Evolutionary conservation across 108 stramenopile species (phyloP).

Genomic region (Nitzschia inconspicua): DNA sequence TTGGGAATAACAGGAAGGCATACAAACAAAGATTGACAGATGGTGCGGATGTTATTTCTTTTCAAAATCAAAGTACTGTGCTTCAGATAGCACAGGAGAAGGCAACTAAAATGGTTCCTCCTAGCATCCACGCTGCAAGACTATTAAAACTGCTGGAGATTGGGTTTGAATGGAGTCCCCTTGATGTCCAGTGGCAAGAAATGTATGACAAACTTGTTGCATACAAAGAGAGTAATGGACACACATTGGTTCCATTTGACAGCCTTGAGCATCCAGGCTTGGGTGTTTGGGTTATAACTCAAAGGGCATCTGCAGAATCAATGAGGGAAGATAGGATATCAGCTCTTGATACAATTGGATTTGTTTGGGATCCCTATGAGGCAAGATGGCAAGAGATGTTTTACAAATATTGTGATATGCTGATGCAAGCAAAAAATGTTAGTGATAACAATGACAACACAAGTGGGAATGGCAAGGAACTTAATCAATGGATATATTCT

Average conservation of each 20-base stretch:
- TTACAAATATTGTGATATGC: not conserved
- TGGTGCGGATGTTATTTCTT: not conserved
- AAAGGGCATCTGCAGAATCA: not conserved
- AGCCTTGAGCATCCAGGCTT: not conserved
- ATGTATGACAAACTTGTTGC: slow-evolving; percentile 1
- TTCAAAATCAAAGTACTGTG: not conserved
- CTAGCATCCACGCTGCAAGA: not conserved
- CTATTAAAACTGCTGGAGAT: not conserved
- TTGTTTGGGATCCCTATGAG: slow-evolving; percentile 9
- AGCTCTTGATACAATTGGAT: not conserved
- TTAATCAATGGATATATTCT: not conserved
- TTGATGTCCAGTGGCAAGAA: slow-evolving; percentile 7
- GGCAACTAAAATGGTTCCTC: not conserved
- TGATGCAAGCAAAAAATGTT: not conserved
- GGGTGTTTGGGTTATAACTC: not conserved
- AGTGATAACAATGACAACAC: not conserved
- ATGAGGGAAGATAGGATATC: not conserved
- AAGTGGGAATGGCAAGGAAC: not conserved
- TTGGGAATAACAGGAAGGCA: slow-evolving; percentile 1
- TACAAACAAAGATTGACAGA: slow-evolving; percentile 2
- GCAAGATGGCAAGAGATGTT: not conserved
- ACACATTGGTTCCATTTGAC: not conserved
- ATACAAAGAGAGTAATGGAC: not conserved
- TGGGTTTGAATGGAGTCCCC: slow-evolving; percentile 18
- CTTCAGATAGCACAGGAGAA: not conserved